Evolutionary conservation across 148 eudicot genomes (phyloP), one percentile per base, ranked within the genome.

Genomic region (Bassia scoparia): DNA sequence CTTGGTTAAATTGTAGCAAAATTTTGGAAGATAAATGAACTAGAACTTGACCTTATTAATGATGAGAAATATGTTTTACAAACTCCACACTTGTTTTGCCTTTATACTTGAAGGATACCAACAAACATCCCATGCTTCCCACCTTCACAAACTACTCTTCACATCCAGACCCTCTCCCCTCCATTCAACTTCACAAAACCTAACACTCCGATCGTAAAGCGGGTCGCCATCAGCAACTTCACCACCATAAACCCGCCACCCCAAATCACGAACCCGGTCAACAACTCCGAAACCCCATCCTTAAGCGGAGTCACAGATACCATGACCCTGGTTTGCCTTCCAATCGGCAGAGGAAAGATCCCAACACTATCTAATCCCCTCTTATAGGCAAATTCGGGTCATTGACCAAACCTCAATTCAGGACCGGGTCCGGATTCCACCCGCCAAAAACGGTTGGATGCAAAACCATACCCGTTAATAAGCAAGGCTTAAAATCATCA

Each of bases 381-480:
- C 31, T n/a, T 16, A 79, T 56, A 3, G 87, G 83, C 54, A 89
- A 18, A 46, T 53, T 2, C 73, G 52, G 21, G 52, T 82, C 83
- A 23, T 76, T 49, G 1, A 27, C 77, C 38, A n/a, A 84, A 43
- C 38, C 84, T 74, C 21, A 71, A 3, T 69, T 89, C 95, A 20
- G 89, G 87, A 15, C 23, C 69, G 6, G 95, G 84, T 49, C 83
- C n/a, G n/a, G 72, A 9, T 83, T 59, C 9, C 56, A 3, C 67
- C 95, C 91, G 18, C 91, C 74, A 55, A 89, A 82, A 60, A 84
- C 7, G 89, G 88, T 5, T 87, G 88, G 49, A 86, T 73, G n/a
- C 74, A 86, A 38, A 34, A 84, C 77, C 83, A 89, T 33, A 63
- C 90, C 94, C n/a, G n/a, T 21, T 68, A 38, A 87, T 84, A 10